A percentile compares a stretch with the other conserved stretches of the same genome.
Conservation (phyloP, 2,329 filamentous ascomycete genomes). For the Colletotrichum aenigma region DNA sequence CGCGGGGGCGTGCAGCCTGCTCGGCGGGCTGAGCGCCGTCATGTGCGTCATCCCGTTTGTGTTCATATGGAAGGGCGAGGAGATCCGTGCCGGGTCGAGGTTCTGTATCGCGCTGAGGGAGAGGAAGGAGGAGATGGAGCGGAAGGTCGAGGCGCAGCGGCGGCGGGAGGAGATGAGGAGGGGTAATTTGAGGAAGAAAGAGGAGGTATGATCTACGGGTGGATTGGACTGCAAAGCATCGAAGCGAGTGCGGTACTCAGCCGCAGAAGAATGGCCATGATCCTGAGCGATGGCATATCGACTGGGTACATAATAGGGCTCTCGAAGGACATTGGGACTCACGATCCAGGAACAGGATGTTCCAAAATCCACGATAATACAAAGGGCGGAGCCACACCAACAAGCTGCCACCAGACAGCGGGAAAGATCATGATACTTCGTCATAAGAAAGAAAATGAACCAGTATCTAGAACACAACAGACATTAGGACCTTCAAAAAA, state of each 20-base stretch:
- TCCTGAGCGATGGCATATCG: background rate
- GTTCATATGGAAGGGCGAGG: slow-evolving; percentile 59
- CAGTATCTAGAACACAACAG: background rate
- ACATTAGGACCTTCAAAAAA: background rate
- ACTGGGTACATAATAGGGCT: background rate
- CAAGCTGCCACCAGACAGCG: accelerated
- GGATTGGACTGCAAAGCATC: background rate
- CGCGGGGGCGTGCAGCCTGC: slow-evolving; percentile 54
- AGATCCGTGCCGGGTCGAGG: slow-evolving; percentile 59
- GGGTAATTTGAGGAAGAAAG: background rate
- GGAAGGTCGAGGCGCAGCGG: slow-evolving; percentile 40
- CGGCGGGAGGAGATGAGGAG: slow-evolving; percentile 23
- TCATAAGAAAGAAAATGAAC: accelerated
- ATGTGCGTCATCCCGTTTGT: slow-evolving; percentile 57
- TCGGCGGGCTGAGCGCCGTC: slow-evolving; percentile 53
- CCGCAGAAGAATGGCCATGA: background rate
- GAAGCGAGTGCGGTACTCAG: background rate
- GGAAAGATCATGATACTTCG: background rate
- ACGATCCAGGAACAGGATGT: background rate
- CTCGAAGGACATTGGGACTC: background rate
- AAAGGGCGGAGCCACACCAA: background rate
- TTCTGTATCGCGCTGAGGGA: slow-evolving; percentile 67
- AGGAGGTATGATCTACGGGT: background rate
- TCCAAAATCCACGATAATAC: accelerated
- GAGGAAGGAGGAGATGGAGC: slow-evolving; percentile 51